phyloP scores from a whole-genome alignment of 352 stramenopile species.

The Phytopythium aichiense region DNA sequence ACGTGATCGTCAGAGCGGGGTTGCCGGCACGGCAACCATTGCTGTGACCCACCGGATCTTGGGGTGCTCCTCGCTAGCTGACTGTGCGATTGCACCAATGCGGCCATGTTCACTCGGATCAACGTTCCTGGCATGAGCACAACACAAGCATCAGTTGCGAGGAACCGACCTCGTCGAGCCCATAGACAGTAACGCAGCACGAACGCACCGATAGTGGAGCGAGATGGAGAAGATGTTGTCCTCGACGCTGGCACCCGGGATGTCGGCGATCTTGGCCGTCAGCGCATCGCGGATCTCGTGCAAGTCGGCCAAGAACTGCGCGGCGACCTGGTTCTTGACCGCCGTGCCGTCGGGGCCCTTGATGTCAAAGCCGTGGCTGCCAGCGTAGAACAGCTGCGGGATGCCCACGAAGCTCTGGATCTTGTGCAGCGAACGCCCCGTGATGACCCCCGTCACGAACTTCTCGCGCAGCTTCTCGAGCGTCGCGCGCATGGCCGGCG shows the following conservation, averaged over 20 bases:
- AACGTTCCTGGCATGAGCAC: conserved; percentile 43
- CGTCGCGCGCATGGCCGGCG: conserved; percentile 58
- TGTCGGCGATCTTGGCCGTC: conserved; percentile 28
- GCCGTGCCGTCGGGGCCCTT: conserved; percentile 63
- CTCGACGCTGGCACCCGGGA: conserved; percentile 75
- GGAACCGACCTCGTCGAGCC: neutral
- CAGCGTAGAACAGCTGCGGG: conserved; percentile 86
- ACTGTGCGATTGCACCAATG: conserved; percentile 44
- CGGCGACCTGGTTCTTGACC: conserved; percentile 84
- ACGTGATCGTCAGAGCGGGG: neutral
- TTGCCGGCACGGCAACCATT: neutral
- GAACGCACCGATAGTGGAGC: conserved; percentile 77
- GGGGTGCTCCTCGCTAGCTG: conserved; percentile 36
- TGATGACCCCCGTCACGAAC: conserved; percentile 87
- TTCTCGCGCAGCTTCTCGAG: conserved; percentile 73
- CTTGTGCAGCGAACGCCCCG: conserved; percentile 80
- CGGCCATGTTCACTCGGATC: conserved; percentile 26
- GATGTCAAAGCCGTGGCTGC: conserved; percentile 90
- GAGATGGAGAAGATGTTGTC: conserved; percentile 90
- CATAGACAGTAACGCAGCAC: neutral
- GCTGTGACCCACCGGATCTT: conserved; percentile 44
- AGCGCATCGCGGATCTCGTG: conserved; percentile 54
- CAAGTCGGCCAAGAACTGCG: conserved; percentile 69
- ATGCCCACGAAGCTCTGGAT: conserved; percentile 89
- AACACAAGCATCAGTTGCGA: neutral